Base-by-base conservation (phyloP, 2,329 filamentous ascomycete species). In the Epicoccum sorghinum region DNA sequence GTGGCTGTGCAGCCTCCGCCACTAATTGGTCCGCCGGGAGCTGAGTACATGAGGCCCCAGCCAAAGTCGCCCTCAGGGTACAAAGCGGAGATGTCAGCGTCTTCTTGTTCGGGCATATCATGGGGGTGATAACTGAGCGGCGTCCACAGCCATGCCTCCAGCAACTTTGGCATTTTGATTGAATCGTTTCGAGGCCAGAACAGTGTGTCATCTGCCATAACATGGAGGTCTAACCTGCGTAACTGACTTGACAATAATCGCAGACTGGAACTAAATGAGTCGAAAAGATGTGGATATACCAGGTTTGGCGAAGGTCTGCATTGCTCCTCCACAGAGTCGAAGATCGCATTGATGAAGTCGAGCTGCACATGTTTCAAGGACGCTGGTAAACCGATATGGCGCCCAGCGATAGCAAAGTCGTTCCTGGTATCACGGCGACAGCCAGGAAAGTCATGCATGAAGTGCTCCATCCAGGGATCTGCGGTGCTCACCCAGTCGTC, bases 201-300 rank as follows among this genome's bases (percentile, higher is more conserved):
- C 7, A 64, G 43, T 4, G 44, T 58, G 27, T 58, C 45, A 22
- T 65, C 59, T 6, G 52, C 59, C 23, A 53, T 18, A 2, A 59
- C 52, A 8, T 46, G 45, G 14, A 61, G 18, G 2, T 46, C 32
- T n/a, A 65, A 12, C 10, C 44, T 46, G 13, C 47, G 45, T 12
- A 65, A 59, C 9, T 59, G 43, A 25, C 56, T 39, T 3, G 60
- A 61, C 7, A 66, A 50, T 13, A 53, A 18, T 7, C 48, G 58
- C n/a, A 66, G 42, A 30, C 60, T 60, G 22, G 52, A 41, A 33
- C 62, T 66, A 38, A 65, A 62, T 9, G 50, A 44, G 49, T 66
- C 60, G 14, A 52, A 14, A 14, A 8, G 12, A 8, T 42, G 32
- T 24, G 64, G 59, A 14, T 23, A 27, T 2, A 60, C 49, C 10